Base-by-base conservation (phyloP, 371 early-diverging fungal species). In the Mucor circinelloides region DNA sequence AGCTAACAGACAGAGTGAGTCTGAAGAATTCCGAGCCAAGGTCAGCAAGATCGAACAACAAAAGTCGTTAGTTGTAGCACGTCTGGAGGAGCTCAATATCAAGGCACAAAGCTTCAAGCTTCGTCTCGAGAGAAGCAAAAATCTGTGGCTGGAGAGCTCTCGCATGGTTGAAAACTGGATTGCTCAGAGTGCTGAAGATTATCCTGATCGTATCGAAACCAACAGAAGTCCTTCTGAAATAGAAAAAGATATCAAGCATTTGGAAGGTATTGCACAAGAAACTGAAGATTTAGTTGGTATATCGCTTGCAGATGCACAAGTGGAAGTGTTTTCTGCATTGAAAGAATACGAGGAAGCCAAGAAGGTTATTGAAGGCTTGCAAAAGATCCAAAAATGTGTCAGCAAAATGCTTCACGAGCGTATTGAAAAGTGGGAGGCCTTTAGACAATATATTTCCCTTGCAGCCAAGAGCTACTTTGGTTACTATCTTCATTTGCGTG, bases 401-500 rank as follows among this genome's bases (percentile, higher is more conserved):
- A 42, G 83, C 83, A 78, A 80, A 13, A 78, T 96, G 64, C 75
- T 93, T 19, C 66, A 78, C 2, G 66, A 77, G 6, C 94, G 98
- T 55, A 70, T 87, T 42, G 67, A 70, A 3, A 78, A 81, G 36
- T 95, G 92, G 92, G 76, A 79, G 5, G 67, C 76, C 13, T 94
- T 97, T 78, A 82, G 90, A 21, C 75, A 71, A 31, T 89, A 77
- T 62, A 94, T 98, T 69, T 73, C 95, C 1, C 59, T 89, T 9
- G 83, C 93, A 50, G 92, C 97, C 31, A 87, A 77, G 54, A 74
- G 77, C 40, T 83, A 89, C 61, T 99, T 99, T 72, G 63, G 79
- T 9, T 84, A 87, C 50, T 85, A 92, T 61, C 86, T 97, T 68
- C 72, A 85, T 25, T 85, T 86, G 64, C 89, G 99, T 50, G 97